Conservation (phyloP, 306 rosid genomes). For the Lagenaria siceraria region DNA sequence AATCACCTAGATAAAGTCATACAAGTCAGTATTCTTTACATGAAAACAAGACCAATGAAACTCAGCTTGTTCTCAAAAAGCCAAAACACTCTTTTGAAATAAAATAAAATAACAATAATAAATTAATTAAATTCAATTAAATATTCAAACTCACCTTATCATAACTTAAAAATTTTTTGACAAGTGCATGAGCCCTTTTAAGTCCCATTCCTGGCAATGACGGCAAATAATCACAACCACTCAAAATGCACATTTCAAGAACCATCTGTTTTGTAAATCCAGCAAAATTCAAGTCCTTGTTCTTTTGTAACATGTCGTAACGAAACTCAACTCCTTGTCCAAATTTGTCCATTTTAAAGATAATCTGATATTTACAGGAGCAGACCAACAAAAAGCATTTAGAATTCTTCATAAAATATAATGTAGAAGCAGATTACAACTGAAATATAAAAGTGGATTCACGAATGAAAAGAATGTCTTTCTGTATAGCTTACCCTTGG, state of each 20-base stretch:
- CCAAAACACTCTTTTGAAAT: conserved; percentile 1
- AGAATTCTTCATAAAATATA: background rate
- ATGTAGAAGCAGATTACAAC: background rate
- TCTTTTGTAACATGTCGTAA: conserved; percentile 50
- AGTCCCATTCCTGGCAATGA: conserved; percentile 98
- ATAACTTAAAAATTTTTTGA: conserved; percentile 56
- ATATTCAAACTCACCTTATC: conserved; percentile 48
- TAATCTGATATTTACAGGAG: conserved; percentile 46
- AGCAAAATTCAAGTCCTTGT: conserved; percentile 70
- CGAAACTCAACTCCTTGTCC: conserved; percentile 88
- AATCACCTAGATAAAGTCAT: conserved; percentile 46
- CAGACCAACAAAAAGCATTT: background rate
- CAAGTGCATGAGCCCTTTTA: conserved; percentile 79
- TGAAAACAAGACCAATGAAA: conserved; percentile 8
- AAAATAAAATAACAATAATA: too few species aligned
- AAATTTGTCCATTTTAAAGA: conserved; percentile 88
- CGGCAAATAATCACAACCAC: conserved; percentile 90
- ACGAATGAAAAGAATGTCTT: background rate
- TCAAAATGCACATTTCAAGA: conserved; percentile 91
- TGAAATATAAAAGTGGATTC: background rate
- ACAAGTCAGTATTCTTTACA: conserved; percentile 6
- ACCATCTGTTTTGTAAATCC: conserved; percentile 84
- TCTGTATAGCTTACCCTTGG: conserved; percentile 57
- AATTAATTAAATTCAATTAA: background rate
- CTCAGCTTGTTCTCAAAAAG: background rate